These are phyloP conservation scores for Cordyceps tenuipes DNA, from an alignment of 2,329 filamentous ascomycete genomes.

Conservation along the genomic window DNA sequence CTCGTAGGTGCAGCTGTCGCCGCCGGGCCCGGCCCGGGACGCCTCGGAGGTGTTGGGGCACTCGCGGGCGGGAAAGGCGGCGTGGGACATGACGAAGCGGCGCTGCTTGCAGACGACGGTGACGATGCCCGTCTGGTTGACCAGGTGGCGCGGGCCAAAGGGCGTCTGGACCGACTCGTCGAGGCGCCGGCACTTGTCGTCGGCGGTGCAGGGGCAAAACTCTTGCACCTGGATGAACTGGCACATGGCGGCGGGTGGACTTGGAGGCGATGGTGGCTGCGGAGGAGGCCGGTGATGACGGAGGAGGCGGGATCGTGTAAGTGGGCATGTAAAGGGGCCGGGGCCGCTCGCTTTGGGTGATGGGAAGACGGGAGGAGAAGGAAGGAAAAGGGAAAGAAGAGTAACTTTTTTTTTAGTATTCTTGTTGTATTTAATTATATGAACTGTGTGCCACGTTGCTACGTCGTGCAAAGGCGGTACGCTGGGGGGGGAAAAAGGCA, in stretches of 20 bases:
- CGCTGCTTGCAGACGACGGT: slow-evolving; percentile 1
- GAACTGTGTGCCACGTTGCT: neutral
- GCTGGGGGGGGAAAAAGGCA: too few species aligned
- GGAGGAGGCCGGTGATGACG: neutral
- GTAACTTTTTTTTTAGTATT: neutral
- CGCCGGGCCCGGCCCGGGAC: neutral
- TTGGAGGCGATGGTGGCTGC: neutral
- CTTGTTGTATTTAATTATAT: neutral
- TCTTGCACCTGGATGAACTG: slow-evolving; percentile 7
- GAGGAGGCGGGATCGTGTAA: neutral
- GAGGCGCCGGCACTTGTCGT: neutral
- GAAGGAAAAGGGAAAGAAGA: too few species aligned
- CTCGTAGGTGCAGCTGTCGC: neutral
- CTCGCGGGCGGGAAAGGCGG: neutral
- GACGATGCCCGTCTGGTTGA: neutral
- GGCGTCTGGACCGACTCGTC: neutral
- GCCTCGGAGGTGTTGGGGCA: slow-evolving; percentile 4
- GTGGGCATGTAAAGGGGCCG: neutral
- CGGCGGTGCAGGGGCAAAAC: slow-evolving; percentile 1
- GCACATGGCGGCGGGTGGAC: neutral
- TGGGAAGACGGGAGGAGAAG: too few species aligned
- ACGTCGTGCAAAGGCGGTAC: neutral
- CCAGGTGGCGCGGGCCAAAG: neutral
- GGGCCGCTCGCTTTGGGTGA: neutral
- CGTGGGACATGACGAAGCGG: slow-evolving; percentile 4